Evolutionary conservation across 2,329 filamentous ascomycete genomes (phyloP).

Genomic region (Gyromitra esculenta): DNA sequence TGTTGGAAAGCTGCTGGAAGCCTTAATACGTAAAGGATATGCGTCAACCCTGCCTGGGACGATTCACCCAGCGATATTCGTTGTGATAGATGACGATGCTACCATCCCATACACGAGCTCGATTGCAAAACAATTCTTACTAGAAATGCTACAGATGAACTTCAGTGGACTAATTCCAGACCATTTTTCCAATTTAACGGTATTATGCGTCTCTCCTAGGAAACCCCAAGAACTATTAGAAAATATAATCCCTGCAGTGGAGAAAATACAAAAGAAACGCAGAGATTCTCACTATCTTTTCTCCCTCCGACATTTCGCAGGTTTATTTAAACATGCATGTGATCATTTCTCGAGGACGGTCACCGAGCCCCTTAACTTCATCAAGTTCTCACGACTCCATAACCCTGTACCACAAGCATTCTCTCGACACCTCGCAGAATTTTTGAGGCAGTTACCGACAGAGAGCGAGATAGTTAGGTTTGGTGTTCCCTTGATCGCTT

Average conservation of each 20-base stretch:
- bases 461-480: not conserved
- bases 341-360: constrained; percentile 11
- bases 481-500: constrained; percentile 14
- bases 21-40: not conserved
- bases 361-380: constrained; percentile 10
- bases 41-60: not conserved
- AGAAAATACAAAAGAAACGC: not conserved
- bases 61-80: not conserved
- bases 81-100: not conserved
- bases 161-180: not conserved
- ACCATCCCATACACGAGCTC: not conserved
- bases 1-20: not conserved
- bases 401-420: constrained; percentile 12
- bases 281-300: constrained; percentile 12
- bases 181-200: not conserved
- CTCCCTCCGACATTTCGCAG: constrained; percentile 13
- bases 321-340: constrained; percentile 19
- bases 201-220: constrained; percentile 6
- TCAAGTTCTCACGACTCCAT: constrained; percentile 4
- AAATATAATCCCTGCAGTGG: not conserved
- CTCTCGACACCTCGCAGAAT: constrained; percentile 7
- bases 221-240: not conserved
- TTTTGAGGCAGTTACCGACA: constrained; percentile 8
- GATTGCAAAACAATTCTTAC: not conserved
- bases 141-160: not conserved